phyloP scores from a whole-genome alignment of 1,284 basidiomycete genomes.

The Mycocalia duriaeana region DNA sequence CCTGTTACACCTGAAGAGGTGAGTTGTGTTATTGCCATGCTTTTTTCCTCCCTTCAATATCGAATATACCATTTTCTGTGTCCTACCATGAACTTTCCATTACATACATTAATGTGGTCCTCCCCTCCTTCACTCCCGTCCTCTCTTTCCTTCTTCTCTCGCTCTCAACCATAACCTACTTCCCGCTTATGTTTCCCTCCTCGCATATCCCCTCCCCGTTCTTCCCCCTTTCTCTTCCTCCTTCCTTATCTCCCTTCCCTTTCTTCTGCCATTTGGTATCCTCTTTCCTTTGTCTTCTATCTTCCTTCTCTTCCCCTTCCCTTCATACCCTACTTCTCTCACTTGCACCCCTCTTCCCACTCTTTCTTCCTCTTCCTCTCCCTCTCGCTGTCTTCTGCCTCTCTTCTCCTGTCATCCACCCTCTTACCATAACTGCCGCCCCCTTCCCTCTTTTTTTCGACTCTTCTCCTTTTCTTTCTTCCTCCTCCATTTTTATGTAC shows the following conservation, averaged over 20 bases:
- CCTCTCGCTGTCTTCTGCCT: neutral
- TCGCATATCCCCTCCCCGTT: neutral
- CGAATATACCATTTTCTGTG: neutral
- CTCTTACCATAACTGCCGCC: neutral
- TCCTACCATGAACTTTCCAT: too few species aligned
- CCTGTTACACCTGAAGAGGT: slow-evolving; percentile 78
- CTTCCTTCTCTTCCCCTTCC: neutral
- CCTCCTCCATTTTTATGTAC: slow-evolving; percentile 3
- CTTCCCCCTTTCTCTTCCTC: neutral
- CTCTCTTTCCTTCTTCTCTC: neutral
- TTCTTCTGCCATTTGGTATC: neutral
- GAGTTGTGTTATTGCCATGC: slow-evolving; percentile 18
- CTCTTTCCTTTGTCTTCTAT: neutral
- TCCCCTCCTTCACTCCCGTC: neutral
- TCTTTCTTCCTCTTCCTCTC: neutral
- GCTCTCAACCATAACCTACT: neutral
- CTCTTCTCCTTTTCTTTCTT: slow-evolving; percentile 3
- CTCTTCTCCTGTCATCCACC: neutral
- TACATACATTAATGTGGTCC: neutral
- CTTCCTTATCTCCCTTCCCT: neutral
- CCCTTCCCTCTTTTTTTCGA: neutral
- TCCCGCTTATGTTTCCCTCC: neutral
- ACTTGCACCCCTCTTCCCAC: neutral
- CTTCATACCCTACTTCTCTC: neutral
- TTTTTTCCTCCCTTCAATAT: neutral